Conservation (phyloP, 148 eudicot genomes). For the Polygonum maritimum region DNA sequence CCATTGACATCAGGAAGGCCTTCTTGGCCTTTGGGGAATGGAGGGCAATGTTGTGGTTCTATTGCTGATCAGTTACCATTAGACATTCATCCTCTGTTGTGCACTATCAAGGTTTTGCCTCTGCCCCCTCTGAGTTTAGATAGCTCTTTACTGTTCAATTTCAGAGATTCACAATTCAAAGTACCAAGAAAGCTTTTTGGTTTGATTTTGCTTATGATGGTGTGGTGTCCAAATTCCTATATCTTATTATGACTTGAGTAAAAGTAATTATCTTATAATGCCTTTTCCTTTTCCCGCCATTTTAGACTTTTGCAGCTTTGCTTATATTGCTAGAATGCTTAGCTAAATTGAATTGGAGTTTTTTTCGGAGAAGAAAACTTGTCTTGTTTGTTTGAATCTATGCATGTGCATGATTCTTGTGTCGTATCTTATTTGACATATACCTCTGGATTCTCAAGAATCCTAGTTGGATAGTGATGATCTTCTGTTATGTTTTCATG, state of each 20-base stretch:
- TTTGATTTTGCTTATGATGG: background rate
- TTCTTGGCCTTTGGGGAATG: conserved; percentile 22
- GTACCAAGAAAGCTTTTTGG: background rate
- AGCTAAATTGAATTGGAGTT: background rate
- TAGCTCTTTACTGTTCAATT: background rate
- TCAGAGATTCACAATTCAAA: background rate
- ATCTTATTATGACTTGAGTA: background rate
- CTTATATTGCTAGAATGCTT: background rate
- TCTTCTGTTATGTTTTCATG: too few relatives aligned
- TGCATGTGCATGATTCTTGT: too few relatives aligned
- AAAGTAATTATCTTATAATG: background rate
- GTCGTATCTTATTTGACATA: too few relatives aligned
- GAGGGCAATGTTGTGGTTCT: conserved; percentile 25
- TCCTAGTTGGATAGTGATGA: too few relatives aligned
- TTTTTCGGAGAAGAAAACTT: too few relatives aligned
- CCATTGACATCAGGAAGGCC: conserved; percentile 52
- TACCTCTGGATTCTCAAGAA: too few relatives aligned
- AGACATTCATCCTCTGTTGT: conserved; percentile 4
- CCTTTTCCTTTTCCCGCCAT: conserved; percentile 2
- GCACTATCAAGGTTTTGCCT: conserved; percentile 7
- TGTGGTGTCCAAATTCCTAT: background rate
- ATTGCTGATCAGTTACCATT: conserved; percentile 5
- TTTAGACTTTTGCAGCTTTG: background rate
- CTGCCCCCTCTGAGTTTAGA: background rate
- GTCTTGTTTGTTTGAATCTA: too few relatives aligned